Conservation (phyloP, 192 early-diverging fungal genomes). For the Backusella macrospora region DNA sequence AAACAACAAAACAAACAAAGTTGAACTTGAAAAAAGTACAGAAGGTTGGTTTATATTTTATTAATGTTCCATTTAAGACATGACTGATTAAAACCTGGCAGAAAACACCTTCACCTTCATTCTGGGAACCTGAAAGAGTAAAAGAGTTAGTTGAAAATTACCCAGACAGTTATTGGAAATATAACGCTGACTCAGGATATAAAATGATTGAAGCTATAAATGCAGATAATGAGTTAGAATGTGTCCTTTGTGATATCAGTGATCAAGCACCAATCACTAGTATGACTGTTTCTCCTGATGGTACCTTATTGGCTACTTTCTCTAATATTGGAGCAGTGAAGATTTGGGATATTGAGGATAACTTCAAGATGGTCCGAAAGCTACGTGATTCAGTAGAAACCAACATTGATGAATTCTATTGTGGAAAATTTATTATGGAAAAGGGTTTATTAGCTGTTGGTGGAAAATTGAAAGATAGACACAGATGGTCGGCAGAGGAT, state of each 20-base stretch:
- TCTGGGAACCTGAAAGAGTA: constrained; percentile 54
- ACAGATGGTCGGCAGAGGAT: constrained; percentile 85
- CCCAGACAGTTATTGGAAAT: constrained; percentile 65
- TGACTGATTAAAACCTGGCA: neutral
- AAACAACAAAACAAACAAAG: constrained; percentile 4
- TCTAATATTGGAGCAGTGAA: constrained; percentile 74
- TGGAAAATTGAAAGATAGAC: constrained; percentile 90
- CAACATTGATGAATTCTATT: constrained; percentile 92
- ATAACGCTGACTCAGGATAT: constrained; percentile 52
- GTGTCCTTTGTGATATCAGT: constrained; percentile 64
- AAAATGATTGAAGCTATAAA: constrained; percentile 71
- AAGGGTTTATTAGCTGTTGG: constrained; percentile 65
- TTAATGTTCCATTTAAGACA: neutral
- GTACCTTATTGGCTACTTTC: constrained; percentile 84
- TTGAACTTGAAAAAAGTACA: neutral
- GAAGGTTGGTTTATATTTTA: neutral
- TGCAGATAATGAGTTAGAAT: constrained; percentile 67
- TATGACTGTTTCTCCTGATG: constrained; percentile 84
- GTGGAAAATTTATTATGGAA: constrained; percentile 69
- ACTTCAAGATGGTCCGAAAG: constrained; percentile 68
- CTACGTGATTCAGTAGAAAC: constrained; percentile 74
- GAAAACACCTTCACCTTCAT: constrained; percentile 16
- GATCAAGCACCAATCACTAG: constrained; percentile 85
- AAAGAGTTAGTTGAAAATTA: constrained; percentile 55
- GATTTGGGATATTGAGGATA: constrained; percentile 78